These are phyloP conservation scores for Hericium erinaceus DNA, from an alignment of 768 basidiomycete genomes.

Conservation along the genomic window DNA sequence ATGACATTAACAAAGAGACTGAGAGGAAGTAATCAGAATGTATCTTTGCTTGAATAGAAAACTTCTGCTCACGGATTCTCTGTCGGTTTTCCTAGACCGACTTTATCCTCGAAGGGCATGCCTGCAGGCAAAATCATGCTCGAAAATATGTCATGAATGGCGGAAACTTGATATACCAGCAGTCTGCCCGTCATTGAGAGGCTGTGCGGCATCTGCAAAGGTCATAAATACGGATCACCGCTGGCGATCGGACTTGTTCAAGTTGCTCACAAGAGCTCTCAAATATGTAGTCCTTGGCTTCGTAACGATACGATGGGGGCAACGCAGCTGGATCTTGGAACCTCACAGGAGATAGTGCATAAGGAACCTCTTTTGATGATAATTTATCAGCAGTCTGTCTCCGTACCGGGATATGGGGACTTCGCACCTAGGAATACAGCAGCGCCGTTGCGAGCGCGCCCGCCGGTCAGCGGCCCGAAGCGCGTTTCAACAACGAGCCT, in stretches of 20 bases:
- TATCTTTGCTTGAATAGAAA: neutral
- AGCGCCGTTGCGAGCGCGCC: slow-evolving; percentile 49
- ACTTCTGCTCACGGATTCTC: slow-evolving; percentile 51
- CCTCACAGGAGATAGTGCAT: slow-evolving; percentile 53
- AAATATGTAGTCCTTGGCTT: slow-evolving; percentile 47
- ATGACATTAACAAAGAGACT: slow-evolving; percentile 63
- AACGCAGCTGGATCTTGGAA: slow-evolving; percentile 57
- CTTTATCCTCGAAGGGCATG: slow-evolving; percentile 43
- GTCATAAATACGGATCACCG: neutral
- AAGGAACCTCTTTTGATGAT: slow-evolving; percentile 51
- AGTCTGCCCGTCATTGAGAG: slow-evolving; percentile 55
- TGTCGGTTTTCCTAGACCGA: slow-evolving; percentile 57
- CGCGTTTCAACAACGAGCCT: slow-evolving; percentile 44
- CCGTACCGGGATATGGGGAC: neutral
- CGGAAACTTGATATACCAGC: slow-evolving; percentile 27
- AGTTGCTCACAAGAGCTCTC: slow-evolving; percentile 42
- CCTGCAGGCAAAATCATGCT: slow-evolving; percentile 22
- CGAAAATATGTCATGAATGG: neutral
- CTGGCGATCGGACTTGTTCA: neutral
- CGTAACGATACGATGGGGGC: slow-evolving; percentile 45
- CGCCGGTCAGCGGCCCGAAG: slow-evolving; percentile 49
- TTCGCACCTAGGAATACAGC: slow-evolving; percentile 52
- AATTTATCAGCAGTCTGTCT: neutral
- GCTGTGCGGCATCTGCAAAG: slow-evolving; percentile 48
- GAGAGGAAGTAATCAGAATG: neutral